Conservation (phyloP, 108 stramenopile genomes). For the Aurantiochytrium sp. region DNA sequence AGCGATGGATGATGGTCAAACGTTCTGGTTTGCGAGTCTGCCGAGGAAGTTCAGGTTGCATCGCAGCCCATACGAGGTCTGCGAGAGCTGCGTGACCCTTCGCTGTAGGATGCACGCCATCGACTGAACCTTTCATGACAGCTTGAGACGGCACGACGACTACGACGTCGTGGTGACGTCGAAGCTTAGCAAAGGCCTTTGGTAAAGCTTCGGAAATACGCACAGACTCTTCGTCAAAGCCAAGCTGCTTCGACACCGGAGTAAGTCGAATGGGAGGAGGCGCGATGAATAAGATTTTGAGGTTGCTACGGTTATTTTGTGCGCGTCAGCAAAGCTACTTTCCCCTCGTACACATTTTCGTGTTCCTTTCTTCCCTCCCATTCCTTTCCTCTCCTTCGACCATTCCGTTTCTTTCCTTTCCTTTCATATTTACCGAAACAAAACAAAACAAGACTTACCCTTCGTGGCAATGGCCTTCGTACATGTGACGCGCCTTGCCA, state of each 20-base stretch:
- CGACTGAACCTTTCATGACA: background rate
- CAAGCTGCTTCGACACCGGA: background rate
- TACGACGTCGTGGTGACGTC: background rate
- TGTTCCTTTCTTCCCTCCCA: no score
- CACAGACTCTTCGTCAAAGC: background rate
- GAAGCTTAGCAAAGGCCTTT: background rate
- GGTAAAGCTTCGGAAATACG: background rate
- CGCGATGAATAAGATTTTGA: background rate
- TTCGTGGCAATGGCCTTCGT: slow-evolving; percentile 1
- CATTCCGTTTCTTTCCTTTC: no score
- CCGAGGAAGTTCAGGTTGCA: background rate
- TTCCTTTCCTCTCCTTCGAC: no score
- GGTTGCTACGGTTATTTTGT: background rate
- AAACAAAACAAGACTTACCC: background rate
- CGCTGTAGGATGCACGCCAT: background rate
- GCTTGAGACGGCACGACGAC: no score
- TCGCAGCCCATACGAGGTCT: background rate
- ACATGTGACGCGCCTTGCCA: background rate
- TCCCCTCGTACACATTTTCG: no score
- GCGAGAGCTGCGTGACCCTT: background rate
- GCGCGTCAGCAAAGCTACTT: no score
- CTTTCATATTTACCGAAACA: background rate
- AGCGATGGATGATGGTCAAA: background rate
- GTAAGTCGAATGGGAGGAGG: background rate
- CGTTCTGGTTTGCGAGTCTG: background rate